A percentile compares a stretch with the other conserved stretches of the same genome.
phyloP scores from a whole-genome alignment of 176 grass and related monocot genomes.

The Ananas comosus region DNA sequence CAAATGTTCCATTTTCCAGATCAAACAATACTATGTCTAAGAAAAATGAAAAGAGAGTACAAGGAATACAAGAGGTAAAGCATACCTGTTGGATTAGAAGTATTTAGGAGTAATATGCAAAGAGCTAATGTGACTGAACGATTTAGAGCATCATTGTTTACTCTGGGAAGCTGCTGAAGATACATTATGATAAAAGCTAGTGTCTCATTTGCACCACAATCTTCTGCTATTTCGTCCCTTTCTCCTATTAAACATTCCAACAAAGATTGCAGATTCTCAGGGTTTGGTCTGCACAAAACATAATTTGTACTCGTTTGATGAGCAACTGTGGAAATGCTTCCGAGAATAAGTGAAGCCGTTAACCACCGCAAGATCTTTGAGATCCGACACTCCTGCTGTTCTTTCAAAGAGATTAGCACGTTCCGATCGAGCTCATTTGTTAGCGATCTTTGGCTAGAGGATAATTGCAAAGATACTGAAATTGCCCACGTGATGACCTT shows the following conservation, averaged over 20 bases:
- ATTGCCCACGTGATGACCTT: constrained; percentile 43
- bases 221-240: constrained; percentile 14
- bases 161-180: constrained; percentile 53
- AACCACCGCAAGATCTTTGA: constrained; percentile 69
- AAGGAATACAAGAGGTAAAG: not conserved
- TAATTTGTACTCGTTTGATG: constrained; percentile 29
- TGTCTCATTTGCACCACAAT: constrained; percentile 32
- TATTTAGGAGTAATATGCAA: constrained; percentile 49
- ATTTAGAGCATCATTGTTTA: constrained; percentile 28
- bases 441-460: constrained; percentile 18
- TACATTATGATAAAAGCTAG: constrained; percentile 58
- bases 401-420: constrained; percentile 8
- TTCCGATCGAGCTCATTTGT: constrained; percentile 7
- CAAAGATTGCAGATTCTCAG: constrained; percentile 38
- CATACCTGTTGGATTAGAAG: constrained; percentile 35
- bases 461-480: constrained; percentile 41
- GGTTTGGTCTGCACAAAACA: constrained; percentile 25
- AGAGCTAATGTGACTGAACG: constrained; percentile 52
- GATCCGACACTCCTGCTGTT: constrained; percentile 35
- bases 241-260: constrained; percentile 30
- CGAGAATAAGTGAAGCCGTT: constrained; percentile 77
- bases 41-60: not conserved
- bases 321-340: constrained; percentile 43
- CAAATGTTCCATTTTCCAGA: not conserved
- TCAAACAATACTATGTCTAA: not conserved